phyloP scores from a whole-genome alignment of 129 eudicot genomes.

The Arctium lappa region DNA sequence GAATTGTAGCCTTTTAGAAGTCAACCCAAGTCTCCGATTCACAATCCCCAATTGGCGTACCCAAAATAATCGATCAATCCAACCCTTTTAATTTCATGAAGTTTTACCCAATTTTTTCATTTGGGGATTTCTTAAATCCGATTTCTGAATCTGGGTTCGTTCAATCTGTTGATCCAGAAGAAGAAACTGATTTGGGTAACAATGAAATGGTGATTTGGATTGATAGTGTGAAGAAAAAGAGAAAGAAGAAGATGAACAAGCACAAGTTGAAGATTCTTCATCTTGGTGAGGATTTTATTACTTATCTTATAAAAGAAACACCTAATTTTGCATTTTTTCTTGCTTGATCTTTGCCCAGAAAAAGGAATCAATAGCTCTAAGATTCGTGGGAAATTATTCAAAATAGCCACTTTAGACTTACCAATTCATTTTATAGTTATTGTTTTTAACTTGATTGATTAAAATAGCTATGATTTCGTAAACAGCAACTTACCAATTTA shows the following conservation, averaged over 20 bases:
- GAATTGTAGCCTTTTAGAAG: conserved; percentile 1
- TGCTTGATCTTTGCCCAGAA: no score
- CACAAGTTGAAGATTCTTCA: conserved; percentile 48
- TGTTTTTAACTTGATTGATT: no score
- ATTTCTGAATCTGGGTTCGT: conserved; percentile 25
- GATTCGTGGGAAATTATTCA: no score
- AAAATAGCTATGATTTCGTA: no score
- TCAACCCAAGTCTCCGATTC: background rate
- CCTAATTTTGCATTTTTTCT: background rate
- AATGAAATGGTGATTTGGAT: conserved; percentile 16
- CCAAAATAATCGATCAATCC: conserved; percentile 1
- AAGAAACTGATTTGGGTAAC: conserved; percentile 16
- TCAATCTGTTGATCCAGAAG: conserved; percentile 7
- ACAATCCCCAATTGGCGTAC: background rate
- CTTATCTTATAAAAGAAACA: background rate
- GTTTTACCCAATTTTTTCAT: conserved; percentile 45
- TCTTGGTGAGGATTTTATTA: no score
- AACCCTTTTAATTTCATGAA: background rate
- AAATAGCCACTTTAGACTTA: no score
- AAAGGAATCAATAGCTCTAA: no score
- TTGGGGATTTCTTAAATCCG: conserved; percentile 43
- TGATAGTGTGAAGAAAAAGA: conserved; percentile 55
- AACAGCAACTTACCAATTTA: no score
- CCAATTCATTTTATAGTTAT: no score
- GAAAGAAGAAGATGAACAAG: conserved; percentile 58